A percentile compares a stretch with the other conserved stretches of the same genome.
Evolutionary conservation across 2,329 filamentous ascomycete species (phyloP).

Genomic region (Aspergillus sp.): DNA sequence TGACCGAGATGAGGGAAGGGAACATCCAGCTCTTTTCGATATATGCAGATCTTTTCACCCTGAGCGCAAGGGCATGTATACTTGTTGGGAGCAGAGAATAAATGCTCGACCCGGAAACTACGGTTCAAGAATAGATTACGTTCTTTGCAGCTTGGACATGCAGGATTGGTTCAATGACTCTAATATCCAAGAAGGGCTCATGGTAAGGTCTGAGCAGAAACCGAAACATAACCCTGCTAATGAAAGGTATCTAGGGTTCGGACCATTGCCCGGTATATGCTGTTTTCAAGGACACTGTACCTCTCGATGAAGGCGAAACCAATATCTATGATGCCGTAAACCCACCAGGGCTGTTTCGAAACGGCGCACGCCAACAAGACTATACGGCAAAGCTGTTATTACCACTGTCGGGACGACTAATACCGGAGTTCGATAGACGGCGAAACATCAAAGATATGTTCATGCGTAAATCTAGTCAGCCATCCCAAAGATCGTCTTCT

Average conservation of each 20-base stretch:
- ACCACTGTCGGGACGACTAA: constrained; percentile 74
- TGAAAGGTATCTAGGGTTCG: constrained; percentile 60
- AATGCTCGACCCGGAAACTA: constrained; percentile 96
- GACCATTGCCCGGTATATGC: constrained; percentile 96
- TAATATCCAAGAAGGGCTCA: constrained; percentile 88
- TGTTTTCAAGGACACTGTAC: constrained; percentile 64
- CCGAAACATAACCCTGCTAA: constrained; percentile 18
- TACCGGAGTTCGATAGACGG: constrained; percentile 84
- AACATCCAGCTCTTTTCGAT: constrained; percentile 76
- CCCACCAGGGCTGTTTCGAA: constrained; percentile 66
- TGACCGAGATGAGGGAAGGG: constrained; percentile 66
- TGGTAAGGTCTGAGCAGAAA: constrained; percentile 48
- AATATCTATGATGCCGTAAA: constrained; percentile 75
- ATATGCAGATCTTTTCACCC: constrained; percentile 80
- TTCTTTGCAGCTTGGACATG: constrained; percentile 78
- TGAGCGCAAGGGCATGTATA: constrained; percentile 84
- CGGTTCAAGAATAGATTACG: constrained; percentile 89
- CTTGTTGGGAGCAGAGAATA: constrained; percentile 92
- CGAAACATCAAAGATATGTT: constrained; percentile 95
- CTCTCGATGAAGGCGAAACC: constrained; percentile 48
- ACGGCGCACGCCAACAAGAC: constrained; percentile 64
- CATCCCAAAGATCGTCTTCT: constrained; percentile 15
- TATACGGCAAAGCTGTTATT: constrained; percentile 67
- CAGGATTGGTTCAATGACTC: constrained; percentile 75
- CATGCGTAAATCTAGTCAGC: constrained; percentile 53